Evolutionary conservation across 352 stramenopile genomes (phyloP), one percentile per base, ranked within the genome.

Genomic region (Phytophthora sp.): DNA sequence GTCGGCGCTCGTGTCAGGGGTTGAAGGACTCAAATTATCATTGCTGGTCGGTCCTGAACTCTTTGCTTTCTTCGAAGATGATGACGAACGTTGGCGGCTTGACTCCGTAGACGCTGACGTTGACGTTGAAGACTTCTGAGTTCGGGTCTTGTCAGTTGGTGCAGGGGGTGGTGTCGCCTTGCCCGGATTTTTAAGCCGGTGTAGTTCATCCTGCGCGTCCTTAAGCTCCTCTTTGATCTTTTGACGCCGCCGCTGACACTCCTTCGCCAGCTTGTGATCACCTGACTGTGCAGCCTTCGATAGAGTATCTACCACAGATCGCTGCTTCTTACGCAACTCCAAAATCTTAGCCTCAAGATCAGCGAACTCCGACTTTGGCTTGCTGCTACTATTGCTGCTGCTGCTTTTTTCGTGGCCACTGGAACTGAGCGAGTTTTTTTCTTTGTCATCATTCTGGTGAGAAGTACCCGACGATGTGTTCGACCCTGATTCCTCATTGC

Each of bases 221-320:
- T 81, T 77, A 20, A 94, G 80, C 52, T 94, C 86, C 18, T 92
- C 83, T 31, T 92, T 92, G 52, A 92, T 89, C 51, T 84, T 75
- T 23, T 89, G 74, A 21, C 86, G 83, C 46, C 76, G 79, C 52
- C 79, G 76, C 26, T 94, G 82, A 42, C 79, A 89, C n/a, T 94
- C 86, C 46, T 89, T 88, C 2, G 86, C 83, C 41, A 88, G 39
- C 34, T 85, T 84, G 30, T 92, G 79, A 50, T 94, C 86, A 27
- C 86, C 86, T 0, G 72, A 71, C 30, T 91, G 71, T 2, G 82
- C 82, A 5, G 86, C 86, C 62, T 92, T 94, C 0, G 82, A 78
- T 38, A 94, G 67, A 8, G 80, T 84, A 28, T 91, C 79, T 17
- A 94, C 86, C 8, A 88, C 77, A 3, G 79, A 77, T 1, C 86